phyloP scores from a whole-genome alignment of 805 yeast species.

The Huiozyma naganishii region DNA sequence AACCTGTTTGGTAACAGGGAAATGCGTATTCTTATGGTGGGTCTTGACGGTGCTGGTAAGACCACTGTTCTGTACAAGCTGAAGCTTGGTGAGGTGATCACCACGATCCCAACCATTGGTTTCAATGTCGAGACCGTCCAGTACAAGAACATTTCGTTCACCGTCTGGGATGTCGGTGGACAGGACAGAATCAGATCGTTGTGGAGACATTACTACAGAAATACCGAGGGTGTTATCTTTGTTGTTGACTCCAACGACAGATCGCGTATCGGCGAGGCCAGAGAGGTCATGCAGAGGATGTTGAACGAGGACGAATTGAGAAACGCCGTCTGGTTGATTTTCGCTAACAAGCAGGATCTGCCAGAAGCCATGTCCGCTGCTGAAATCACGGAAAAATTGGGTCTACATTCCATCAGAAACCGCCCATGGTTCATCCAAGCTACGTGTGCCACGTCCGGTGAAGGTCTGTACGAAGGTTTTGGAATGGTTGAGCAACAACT shows the following conservation, averaged over 20 bases:
- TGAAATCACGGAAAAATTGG: slow-evolving; percentile 93
- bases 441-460: slow-evolving; percentile 98
- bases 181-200: slow-evolving; percentile 97
- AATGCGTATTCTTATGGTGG: slow-evolving; percentile 97
- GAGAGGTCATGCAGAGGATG: slow-evolving; percentile 97
- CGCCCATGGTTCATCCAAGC: slow-evolving; percentile 99
- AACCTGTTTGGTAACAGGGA: slow-evolving; percentile 96
- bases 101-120: slow-evolving; percentile 94
- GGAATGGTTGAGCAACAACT: slow-evolving; percentile 89
- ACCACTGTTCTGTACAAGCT: slow-evolving; percentile 92
- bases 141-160: slow-evolving; percentile 91
- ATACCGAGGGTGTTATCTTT: slow-evolving; percentile 96
- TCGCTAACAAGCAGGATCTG: slow-evolving; percentile 97
- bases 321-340: slow-evolving; percentile 88
- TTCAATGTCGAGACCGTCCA: slow-evolving; percentile 96
- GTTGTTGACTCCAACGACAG: slow-evolving; percentile 97
- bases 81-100: slow-evolving; percentile 91
- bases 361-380: slow-evolving; percentile 99
- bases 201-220: slow-evolving; percentile 98
- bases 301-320: slow-evolving; percentile 96
- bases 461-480: slow-evolving; percentile 95
- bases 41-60: slow-evolving; percentile 97
- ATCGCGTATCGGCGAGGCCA: slow-evolving; percentile 94
- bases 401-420: slow-evolving; percentile 93
- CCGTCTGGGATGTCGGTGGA: slow-evolving; percentile 99